Conservation (phyloP, 345 rosid genomes). For the Eucalyptus coolabah region DNA sequence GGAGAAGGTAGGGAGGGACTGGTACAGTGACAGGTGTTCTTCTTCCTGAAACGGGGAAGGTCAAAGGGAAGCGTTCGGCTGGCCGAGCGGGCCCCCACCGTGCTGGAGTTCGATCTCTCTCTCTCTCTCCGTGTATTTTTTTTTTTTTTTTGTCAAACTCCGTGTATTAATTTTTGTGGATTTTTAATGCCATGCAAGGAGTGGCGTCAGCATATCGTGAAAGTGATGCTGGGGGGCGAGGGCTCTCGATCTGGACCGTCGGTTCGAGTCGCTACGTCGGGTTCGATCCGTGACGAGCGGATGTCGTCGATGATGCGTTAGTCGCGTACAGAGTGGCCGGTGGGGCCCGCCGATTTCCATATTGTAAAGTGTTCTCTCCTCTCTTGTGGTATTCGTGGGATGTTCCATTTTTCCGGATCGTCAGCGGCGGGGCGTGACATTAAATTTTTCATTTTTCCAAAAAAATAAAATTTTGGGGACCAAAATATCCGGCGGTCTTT, state of each 20-base stretch:
- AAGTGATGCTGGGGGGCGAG: neutral
- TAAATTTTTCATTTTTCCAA: neutral
- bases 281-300: neutral
- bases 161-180: neutral
- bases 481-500: neutral
- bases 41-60: neutral
- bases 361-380: neutral
- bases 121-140: no score
- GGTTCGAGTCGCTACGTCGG: neutral
- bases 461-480: neutral
- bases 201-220: neutral
- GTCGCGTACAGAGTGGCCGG: neutral
- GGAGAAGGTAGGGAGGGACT: neutral
- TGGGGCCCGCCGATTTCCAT: neutral
- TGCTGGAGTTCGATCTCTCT: neutral
- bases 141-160: no score
- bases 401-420: neutral
- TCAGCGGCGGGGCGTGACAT: neutral
- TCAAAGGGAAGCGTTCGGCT: slow-evolving; percentile 27
- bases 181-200: neutral
- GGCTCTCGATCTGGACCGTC: neutral
- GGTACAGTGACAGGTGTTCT: neutral
- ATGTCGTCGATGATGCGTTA: neutral
- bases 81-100: slow-evolving; percentile 29
- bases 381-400: neutral